Percentiles rank a stretch among this genome's conserved stretches.
Conservation (phyloP, 75 land plant genomes). For the Chamaecyparis obtusa region DNA sequence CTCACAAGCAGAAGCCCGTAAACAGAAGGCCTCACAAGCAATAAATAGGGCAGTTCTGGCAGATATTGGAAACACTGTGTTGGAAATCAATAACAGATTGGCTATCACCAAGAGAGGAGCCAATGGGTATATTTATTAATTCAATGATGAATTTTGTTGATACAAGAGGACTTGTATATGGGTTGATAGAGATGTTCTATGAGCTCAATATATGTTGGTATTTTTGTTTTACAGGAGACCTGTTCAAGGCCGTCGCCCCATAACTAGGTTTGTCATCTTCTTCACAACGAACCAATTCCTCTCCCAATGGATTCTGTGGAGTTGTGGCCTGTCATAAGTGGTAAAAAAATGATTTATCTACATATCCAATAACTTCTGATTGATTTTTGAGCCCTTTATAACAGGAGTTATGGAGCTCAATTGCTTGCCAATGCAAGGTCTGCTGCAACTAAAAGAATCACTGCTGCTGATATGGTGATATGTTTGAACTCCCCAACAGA, state of each 20-base stretch:
- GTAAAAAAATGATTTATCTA: background rate
- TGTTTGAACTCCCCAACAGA: background rate
- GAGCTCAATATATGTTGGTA: background rate
- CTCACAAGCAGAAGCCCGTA: background rate
- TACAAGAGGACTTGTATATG: background rate
- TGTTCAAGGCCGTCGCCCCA: constrained; percentile 29
- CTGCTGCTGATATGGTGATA: background rate
- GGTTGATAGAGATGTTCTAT: background rate
- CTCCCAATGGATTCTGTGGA: background rate
- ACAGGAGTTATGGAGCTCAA: constrained; percentile 62
- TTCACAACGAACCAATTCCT: background rate
- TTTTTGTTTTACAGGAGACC: constrained; percentile 19
- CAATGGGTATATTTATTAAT: constrained; percentile 8
- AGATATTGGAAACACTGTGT: constrained; percentile 73
- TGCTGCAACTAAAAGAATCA: constrained; percentile 16
- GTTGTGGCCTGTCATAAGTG: background rate
- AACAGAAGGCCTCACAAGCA: constrained; percentile 14
- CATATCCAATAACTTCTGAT: background rate
- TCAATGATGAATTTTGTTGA: background rate
- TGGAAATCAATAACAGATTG: constrained; percentile 39
- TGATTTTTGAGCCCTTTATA: background rate
- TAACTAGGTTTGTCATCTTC: constrained; percentile 48
- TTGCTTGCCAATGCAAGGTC: constrained; percentile 52
- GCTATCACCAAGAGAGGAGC: constrained; percentile 21
- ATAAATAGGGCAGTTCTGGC: constrained; percentile 66